Base-by-base conservation (phyloP, 345 rosid genomes). In the Syzygium grande region DNA sequence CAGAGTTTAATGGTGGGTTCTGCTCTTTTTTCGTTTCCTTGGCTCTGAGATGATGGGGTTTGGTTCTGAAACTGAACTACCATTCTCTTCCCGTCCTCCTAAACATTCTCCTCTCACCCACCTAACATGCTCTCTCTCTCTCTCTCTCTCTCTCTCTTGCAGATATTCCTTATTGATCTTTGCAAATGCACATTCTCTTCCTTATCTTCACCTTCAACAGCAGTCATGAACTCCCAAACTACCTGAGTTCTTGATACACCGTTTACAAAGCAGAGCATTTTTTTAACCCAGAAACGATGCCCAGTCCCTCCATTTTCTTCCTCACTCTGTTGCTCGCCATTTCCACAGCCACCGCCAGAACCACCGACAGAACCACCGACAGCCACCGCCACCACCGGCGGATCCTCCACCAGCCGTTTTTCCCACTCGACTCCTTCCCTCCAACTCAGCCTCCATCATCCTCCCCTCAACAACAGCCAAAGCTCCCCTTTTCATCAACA, bases 361-460 rank as follows among this genome's bases (percentile, higher is more conserved):
- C 80, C 65, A 58, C 65, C 65, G 65, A 58, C 65, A 25, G 65
- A 43, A 43, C 65, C 84, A 49, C 63, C 54, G 87, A 6, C 15
- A 7, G 49, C 78, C 86, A 16, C 86, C 83, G 22, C 59, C 87
- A 78, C 73, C 89, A 61, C 88, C 94, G 95, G 14, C 97, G 88
- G 73, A 89, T 95, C 55, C 96, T 96, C 84, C 99, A 95, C 87
- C 99, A 94, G 34, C 98, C 99, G 0, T 91, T 95, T n/a, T 94
- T 93, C 27, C 96, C 95, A 1, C 68, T 87, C 5, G 87, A 80
- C 3, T 83, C 93, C 51, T 8, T 90, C 7, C 88, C 90, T 17
- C 93, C 98, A 21, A 92, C 95, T 3, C 23, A 85, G 12, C 83
- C 92, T 68, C 92, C 94, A 1, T 92, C 94, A 2, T 59, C 92